Evolutionary conservation across 1,139 yeast genomes (phyloP).

Genomic region (Magnusiomyces ingens): DNA sequence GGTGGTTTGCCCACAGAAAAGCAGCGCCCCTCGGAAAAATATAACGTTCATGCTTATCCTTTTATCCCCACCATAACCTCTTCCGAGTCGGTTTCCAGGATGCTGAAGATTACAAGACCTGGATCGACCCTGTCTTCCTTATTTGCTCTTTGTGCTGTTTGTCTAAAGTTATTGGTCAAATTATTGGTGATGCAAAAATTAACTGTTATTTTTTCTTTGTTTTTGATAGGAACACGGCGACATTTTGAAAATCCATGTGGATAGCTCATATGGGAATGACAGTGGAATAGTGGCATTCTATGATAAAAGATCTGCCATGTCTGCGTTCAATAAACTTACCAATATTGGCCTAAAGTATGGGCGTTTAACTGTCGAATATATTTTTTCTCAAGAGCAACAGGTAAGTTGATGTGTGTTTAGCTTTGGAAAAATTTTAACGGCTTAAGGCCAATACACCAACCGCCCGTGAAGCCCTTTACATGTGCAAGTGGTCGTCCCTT

Average conservation of each 20-base stretch:
- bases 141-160: constrained; percentile 10
- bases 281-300: neutral
- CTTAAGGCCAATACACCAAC: too few species aligned
- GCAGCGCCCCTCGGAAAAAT: neutral
- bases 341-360: neutral
- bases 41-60: constrained; percentile 12
- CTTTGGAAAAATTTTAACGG: too few species aligned
- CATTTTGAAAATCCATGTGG: neutral
- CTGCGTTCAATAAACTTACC: neutral
- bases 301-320: neutral
- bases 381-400: neutral
- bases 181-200: constrained; percentile 7
- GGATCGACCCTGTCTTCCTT: neutral
- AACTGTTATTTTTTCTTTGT: too few species aligned
- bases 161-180: constrained; percentile 7
- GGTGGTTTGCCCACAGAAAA: neutral
- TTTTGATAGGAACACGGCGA: neutral
- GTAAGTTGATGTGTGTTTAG: neutral
- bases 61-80: constrained; percentile 1
- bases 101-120: constrained; percentile 6
- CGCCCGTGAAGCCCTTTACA: too few species aligned
- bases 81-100: constrained; percentile 2
- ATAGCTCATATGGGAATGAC: neutral
- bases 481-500: too few species aligned
- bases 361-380: neutral